Conservation (phyloP, 768 basidiomycete genomes). For the Pleurotus tuoliensis region DNA sequence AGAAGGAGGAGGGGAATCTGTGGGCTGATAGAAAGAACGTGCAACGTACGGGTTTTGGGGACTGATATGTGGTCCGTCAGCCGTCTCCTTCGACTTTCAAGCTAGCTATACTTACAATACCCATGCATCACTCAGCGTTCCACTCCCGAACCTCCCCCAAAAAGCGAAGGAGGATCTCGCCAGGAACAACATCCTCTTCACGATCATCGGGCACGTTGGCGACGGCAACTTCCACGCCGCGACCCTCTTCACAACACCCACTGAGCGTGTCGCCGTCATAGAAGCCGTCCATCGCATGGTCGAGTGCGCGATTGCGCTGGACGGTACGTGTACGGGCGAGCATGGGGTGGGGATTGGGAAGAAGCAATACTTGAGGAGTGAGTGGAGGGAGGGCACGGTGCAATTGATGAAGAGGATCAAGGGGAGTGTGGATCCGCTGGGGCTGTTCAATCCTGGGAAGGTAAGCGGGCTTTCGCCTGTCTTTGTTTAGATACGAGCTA, state of each 20-base stretch:
- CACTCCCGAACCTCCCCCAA: conserved; percentile 60
- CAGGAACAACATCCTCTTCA: conserved; percentile 49
- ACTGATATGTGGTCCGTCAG: conserved; percentile 70
- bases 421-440: conserved; percentile 64
- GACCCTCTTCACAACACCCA: conserved; percentile 54
- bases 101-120: background rate
- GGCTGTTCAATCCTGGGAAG: conserved; percentile 85
- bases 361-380: conserved; percentile 70
- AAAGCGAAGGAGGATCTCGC: conserved; percentile 72
- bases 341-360: conserved; percentile 90
- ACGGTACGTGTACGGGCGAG: conserved; percentile 83
- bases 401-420: conserved; percentile 84
- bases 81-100: background rate
- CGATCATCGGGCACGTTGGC: conserved; percentile 75
- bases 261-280: conserved; percentile 40
- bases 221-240: conserved; percentile 56
- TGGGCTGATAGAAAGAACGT: conserved; percentile 76
- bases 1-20: conserved; percentile 65
- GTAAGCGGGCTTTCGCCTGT: conserved; percentile 22
- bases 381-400: conserved; percentile 81
- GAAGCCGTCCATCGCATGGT: conserved; percentile 60
- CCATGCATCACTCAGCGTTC: conserved; percentile 37
- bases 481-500: no score
- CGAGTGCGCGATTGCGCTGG: conserved; percentile 60
- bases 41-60: conserved; percentile 45